Conservation (phyloP, 2,329 filamentous ascomycete species). For the Mycosphaerella sp. region DNA sequence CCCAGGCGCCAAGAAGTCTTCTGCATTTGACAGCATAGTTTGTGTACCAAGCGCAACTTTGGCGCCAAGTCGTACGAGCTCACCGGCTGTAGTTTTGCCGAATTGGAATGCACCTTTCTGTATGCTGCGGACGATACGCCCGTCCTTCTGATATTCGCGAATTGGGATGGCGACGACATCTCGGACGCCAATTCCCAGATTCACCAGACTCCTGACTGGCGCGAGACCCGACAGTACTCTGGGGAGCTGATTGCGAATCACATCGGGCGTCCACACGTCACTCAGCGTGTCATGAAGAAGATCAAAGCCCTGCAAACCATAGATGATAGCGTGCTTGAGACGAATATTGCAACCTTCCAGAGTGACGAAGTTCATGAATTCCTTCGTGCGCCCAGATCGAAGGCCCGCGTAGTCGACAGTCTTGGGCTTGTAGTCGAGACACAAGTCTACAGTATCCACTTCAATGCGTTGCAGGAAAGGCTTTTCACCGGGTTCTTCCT, state of each 20-base stretch:
- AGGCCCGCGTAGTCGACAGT: slow-evolving; percentile 92
- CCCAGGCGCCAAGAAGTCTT: slow-evolving; percentile 59
- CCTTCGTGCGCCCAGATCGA: slow-evolving; percentile 85
- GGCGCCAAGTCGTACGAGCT: slow-evolving; percentile 88
- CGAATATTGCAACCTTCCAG: slow-evolving; percentile 83
- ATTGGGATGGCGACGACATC: slow-evolving; percentile 87
- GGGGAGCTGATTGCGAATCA: slow-evolving; percentile 81
- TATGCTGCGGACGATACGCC: slow-evolving; percentile 82
- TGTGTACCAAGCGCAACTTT: slow-evolving; percentile 94
- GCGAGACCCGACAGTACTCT: slow-evolving; percentile 83
- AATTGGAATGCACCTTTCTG: slow-evolving; percentile 86
- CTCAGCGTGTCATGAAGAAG: slow-evolving; percentile 83
- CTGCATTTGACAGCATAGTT: slow-evolving; percentile 81
- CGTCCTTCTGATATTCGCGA: slow-evolving; percentile 88
- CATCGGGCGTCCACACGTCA: slow-evolving; percentile 93
- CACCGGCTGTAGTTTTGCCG: slow-evolving; percentile 85
- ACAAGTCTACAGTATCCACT: slow-evolving; percentile 73
- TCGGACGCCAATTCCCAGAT: slow-evolving; percentile 78
- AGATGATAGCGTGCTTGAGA: slow-evolving; percentile 82
- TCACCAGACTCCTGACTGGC: slow-evolving; percentile 82
- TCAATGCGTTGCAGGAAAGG: slow-evolving; percentile 82
- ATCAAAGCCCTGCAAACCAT: slow-evolving; percentile 86
- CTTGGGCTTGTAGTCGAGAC: slow-evolving; percentile 96
- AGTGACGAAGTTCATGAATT: slow-evolving; percentile 98
- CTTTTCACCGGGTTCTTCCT: slow-evolving; percentile 49